A percentile compares a stretch with the other conserved stretches of the same genome.
Evolutionary conservation across 805 yeast species (phyloP).

Genomic region (Priceomyces carsonii): DNA sequence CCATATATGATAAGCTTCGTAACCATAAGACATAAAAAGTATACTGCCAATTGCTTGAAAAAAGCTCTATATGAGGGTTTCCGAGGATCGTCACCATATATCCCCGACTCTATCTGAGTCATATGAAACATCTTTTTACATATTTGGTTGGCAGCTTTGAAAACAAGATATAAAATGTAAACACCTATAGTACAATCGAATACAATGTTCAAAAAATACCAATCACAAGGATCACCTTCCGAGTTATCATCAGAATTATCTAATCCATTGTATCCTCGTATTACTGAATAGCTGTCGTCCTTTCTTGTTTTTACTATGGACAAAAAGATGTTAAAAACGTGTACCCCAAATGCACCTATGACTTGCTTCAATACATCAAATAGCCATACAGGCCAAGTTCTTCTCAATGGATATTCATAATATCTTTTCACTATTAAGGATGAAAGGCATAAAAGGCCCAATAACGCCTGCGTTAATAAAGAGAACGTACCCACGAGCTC

Average conservation of each 20-base stretch:
- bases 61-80: constrained; percentile 53
- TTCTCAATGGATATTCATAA: constrained; percentile 73
- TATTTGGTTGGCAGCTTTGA: constrained; percentile 43
- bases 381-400: constrained; percentile 88
- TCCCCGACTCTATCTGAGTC: constrained; percentile 51
- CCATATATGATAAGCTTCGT: constrained; percentile 69
- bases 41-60: constrained; percentile 68
- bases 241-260: constrained; percentile 6
- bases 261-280: constrained; percentile 11
- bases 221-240: constrained; percentile 74
- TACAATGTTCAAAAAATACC: constrained; percentile 87
- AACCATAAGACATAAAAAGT: constrained; percentile 59
- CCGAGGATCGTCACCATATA: constrained; percentile 66
- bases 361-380: constrained; percentile 90
- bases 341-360: constrained; percentile 83
- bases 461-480: constrained; percentile 66
- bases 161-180: constrained; percentile 64
- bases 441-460: constrained; percentile 77
- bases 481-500: constrained; percentile 81
- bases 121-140: constrained; percentile 45
- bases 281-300: constrained; percentile 35
- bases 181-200: constrained; percentile 95
- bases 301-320: constrained; percentile 56
- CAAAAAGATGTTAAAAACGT: constrained; percentile 69
- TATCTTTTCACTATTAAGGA: constrained; percentile 74